Conservation (phyloP, 2,329 filamentous ascomycete species). For the Fusarium pininemorale region DNA sequence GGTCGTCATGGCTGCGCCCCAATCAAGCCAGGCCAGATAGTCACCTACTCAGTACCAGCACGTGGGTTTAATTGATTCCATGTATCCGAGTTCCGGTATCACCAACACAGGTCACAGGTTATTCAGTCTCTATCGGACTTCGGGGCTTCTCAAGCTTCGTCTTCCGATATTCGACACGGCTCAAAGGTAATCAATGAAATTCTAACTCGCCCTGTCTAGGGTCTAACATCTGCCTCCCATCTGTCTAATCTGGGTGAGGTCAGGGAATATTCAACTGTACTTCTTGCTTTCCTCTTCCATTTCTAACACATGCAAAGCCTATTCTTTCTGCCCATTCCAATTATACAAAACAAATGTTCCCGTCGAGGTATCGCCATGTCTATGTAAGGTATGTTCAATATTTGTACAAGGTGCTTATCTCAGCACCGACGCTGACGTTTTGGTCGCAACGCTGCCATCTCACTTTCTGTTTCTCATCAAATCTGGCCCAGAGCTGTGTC, state of each 20-base stretch:
- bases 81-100: background rate
- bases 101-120: background rate
- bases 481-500: slow-evolving; percentile 34
- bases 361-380: slow-evolving; percentile 27
- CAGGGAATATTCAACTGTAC: slow-evolving; percentile 14
- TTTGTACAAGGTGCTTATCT: slow-evolving; percentile 25
- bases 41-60: slow-evolving; percentile 8
- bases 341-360: slow-evolving; percentile 36
- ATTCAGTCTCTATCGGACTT: background rate
- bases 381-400: slow-evolving; percentile 10
- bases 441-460: background rate
- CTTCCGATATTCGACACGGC: background rate
- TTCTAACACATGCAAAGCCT: slow-evolving; percentile 2
- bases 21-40: slow-evolving; percentile 5
- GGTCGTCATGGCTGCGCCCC: slow-evolving; percentile 28
- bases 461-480: slow-evolving; percentile 8
- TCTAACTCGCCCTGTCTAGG: slow-evolving; percentile 24
- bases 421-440: slow-evolving; percentile 1
- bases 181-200: slow-evolving; percentile 16
- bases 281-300: slow-evolving; percentile 4
- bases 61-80: slow-evolving; percentile 15
- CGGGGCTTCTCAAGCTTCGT: background rate
- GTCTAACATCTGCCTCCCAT: slow-evolving; percentile 22
- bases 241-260: slow-evolving; percentile 19
- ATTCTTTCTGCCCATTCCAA: slow-evolving; percentile 3